Evolutionary conservation across 164 flowering plant genomes (phyloP).

Genomic region (Piper betle): DNA sequence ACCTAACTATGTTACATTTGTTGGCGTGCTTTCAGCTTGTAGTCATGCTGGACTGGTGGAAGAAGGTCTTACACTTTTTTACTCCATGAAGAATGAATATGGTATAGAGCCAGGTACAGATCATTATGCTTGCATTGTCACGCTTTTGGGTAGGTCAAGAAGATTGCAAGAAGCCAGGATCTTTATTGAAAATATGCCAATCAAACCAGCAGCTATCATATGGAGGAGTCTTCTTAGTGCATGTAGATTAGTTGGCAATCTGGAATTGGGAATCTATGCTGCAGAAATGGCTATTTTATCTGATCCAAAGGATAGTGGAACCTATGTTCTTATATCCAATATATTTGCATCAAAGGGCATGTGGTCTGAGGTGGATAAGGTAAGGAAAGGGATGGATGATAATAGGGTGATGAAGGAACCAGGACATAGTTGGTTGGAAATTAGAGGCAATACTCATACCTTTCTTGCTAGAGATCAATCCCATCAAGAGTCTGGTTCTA

Average conservation of each 20-base stretch:
- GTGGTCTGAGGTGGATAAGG: constrained; percentile 45
- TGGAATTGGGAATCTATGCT: constrained; percentile 36
- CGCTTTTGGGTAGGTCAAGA: constrained; percentile 57
- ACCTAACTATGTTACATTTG: constrained; percentile 59
- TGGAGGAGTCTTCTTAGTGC: constrained; percentile 59
- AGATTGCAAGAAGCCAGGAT: constrained; percentile 41
- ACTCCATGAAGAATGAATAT: constrained; percentile 27
- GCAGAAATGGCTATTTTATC: constrained; percentile 43
- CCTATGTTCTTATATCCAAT: constrained; percentile 40
- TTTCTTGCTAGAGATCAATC: constrained; percentile 28
- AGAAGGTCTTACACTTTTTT: constrained; percentile 32
- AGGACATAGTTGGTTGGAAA: constrained; percentile 52
- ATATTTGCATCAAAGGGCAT: constrained; percentile 44
- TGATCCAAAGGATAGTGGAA: constrained; percentile 50
- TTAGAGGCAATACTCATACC: constrained; percentile 21
- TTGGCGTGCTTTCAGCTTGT: constrained; percentile 62
- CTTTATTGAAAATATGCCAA: constrained; percentile 52
- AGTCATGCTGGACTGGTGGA: constrained; percentile 57
- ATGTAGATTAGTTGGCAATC: constrained; percentile 25
- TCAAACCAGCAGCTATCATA: constrained; percentile 42
- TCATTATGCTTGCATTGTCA: constrained; percentile 55
- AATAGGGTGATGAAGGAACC: constrained; percentile 44
- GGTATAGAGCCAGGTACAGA: constrained; percentile 54
- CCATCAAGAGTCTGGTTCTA: constrained; percentile 19
- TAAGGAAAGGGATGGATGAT: constrained; percentile 40